These are phyloP conservation scores for Trebouxia sp. DNA, from an alignment of 139 green algal species.

Conservation along the genomic window DNA sequence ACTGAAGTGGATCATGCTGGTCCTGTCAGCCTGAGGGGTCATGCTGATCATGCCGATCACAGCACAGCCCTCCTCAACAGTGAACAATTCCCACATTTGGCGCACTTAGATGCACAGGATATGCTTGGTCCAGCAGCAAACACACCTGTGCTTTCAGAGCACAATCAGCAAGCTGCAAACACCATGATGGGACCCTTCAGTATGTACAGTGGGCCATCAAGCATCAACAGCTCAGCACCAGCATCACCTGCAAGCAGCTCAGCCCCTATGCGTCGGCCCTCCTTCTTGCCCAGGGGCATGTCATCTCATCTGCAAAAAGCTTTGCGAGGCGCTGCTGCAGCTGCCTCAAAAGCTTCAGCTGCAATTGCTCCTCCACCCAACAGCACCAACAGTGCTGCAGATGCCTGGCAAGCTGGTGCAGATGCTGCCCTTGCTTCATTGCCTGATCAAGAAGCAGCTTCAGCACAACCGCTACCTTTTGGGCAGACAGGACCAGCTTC, in stretches of 20 bases:
- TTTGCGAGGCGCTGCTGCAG: neutral
- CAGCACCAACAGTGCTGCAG: neutral
- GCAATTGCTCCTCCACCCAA: constrained; percentile 7
- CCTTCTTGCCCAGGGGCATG: constrained; percentile 7
- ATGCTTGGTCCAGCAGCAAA: too few species aligned
- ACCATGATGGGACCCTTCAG: neutral
- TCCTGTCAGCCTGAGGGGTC: too few species aligned
- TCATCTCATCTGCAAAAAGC: neutral
- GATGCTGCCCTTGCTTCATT: neutral
- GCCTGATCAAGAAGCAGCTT: neutral
- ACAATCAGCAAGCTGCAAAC: too few species aligned
- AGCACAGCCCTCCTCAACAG: too few species aligned
- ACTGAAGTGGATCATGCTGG: too few species aligned
- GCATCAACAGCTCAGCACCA: neutral
- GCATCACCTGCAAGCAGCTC: neutral
- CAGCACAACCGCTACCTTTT: neutral
- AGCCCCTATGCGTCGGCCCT: neutral
- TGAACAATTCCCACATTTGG: too few species aligned
- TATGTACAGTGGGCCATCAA: neutral
- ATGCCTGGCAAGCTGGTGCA: neutral
- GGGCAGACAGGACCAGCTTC: constrained; percentile 7
- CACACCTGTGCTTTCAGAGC: too few species aligned
- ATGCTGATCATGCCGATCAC: too few species aligned
- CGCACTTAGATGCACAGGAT: too few species aligned
- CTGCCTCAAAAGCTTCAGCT: constrained; percentile 7